Conservation (phyloP, 306 rosid genomes). For the Cicer yamashitae region DNA sequence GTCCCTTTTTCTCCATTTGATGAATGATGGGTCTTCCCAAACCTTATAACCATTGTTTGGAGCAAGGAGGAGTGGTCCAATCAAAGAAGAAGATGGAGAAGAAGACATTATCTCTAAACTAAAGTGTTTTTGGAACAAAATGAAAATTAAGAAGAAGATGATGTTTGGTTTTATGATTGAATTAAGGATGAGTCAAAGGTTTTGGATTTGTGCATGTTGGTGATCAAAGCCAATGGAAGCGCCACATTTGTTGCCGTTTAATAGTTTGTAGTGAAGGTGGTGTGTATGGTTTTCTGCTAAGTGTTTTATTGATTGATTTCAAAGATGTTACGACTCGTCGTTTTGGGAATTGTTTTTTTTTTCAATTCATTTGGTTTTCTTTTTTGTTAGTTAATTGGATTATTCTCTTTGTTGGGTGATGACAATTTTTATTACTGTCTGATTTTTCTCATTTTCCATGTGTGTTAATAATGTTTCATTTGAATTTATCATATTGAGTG, state of each 20-base stretch:
- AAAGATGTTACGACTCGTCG: conserved; percentile 25
- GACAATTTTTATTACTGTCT: no score
- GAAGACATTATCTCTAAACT: conserved; percentile 40
- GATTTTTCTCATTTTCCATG: no score
- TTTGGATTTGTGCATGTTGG: not conserved
- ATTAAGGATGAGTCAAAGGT: conserved; percentile 25
- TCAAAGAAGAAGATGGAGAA: conserved; percentile 50
- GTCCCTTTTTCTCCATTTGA: conserved; percentile 93
- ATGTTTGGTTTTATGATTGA: not conserved
- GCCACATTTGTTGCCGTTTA: conserved; percentile 15
- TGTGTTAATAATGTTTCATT: no score
- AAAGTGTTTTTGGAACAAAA: not conserved
- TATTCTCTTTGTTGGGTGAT: no score
- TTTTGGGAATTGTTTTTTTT: not conserved
- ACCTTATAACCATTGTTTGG: conserved; percentile 62
- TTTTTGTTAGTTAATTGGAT: not conserved
- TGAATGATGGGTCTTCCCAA: conserved; percentile 92
- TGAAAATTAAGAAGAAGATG: not conserved
- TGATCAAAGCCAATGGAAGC: conserved; percentile 11
- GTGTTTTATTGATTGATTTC: not conserved
- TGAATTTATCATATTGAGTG: no score
- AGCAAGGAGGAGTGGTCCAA: conserved; percentile 58
- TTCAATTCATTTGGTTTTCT: not conserved
- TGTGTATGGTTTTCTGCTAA: not conserved
- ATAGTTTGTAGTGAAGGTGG: not conserved